Evolutionary conservation across 805 yeast genomes (phyloP), one percentile per base, ranked within the genome.

Genomic region (Metschnikowia matae): DNA sequence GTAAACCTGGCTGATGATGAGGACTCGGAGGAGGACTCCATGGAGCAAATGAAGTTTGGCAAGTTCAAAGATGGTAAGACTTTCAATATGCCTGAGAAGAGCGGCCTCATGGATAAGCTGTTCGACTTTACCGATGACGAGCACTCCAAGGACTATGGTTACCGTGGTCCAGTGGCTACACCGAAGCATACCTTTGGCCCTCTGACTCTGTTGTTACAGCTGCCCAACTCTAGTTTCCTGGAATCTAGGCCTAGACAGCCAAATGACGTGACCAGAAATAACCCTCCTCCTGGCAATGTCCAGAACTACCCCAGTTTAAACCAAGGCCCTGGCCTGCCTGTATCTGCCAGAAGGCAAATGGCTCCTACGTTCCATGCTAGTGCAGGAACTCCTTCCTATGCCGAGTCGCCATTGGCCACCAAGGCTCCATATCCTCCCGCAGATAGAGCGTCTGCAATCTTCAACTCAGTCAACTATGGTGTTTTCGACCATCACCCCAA

Each of bases 401-500:
- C 55, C 15, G 68, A 60, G 42, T 53, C 39, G 17, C 62, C 61
- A 10, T 26, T 35, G 46, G 42, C 41, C 5, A 32, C 45, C 11
- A 54, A 62, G 6, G 49, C 54, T 6, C 70, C 72, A 13, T 62
- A 65, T 51, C 68, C 69, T n/a, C 53, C 46, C 8, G 46, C 58
- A 5, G 54, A 55, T 13, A 34, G 54, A 11, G 53, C 54, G 38
- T 62, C 55, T 10, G 56, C 62, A 6, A 48, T 58, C 40, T 55
- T 60, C 44, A 56, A 55, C 44, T 58, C 62, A 31, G 52, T 55
- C 39, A 55, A 55, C 33, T 55, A 54, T 38, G 69, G 73, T 38
- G 77, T 73, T 3, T 73, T 73, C 55, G 76, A 73, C 53, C 77
- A 73, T 50, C 78, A 73, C 52, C 74, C 77, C 2, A 69, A 64